phyloP scores from a whole-genome alignment of 1,284 basidiomycete species.

The Ceratobasidium sp. region DNA sequence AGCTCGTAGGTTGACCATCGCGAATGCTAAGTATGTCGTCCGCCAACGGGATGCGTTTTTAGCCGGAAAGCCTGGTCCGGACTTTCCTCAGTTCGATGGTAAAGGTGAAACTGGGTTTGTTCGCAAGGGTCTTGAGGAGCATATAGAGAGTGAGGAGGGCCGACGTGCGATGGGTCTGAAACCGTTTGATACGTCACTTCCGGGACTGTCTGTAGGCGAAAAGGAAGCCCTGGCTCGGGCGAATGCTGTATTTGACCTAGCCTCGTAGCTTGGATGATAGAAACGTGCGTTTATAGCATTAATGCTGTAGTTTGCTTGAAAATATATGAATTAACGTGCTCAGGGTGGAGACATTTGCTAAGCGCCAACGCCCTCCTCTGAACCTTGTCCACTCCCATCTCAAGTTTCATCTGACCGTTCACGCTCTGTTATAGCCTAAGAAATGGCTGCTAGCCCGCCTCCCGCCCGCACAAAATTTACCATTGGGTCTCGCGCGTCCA shows the following conservation, averaged over 20 bases:
- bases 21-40: constrained; percentile 72
- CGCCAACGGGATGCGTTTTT: constrained; percentile 75
- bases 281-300: no score
- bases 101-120: constrained; percentile 68
- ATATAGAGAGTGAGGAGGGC: constrained; percentile 65
- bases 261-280: background rate
- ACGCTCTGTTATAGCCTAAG: background rate
- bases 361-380: constrained; percentile 8
- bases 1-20: constrained; percentile 64
- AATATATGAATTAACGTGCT: constrained; percentile 13
- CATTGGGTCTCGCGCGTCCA: constrained; percentile 87
- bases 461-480: constrained; percentile 60
- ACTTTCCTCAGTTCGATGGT: constrained; percentile 71
- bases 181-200: constrained; percentile 35
- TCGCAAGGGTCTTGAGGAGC: constrained; percentile 65
- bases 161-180: constrained; percentile 69
- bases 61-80: constrained; percentile 73
- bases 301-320: no score
- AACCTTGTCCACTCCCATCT: background rate
- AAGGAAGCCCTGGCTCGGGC: constrained; percentile 44
- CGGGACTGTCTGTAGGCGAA: constrained; percentile 29
- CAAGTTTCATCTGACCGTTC: background rate
- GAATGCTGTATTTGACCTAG: constrained; percentile 45
- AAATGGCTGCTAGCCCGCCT: constrained; percentile 20
- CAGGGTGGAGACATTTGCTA: constrained; percentile 24